Conservation (phyloP, 1,284 basidiomycete species). For the Irpex sp. region DNA sequence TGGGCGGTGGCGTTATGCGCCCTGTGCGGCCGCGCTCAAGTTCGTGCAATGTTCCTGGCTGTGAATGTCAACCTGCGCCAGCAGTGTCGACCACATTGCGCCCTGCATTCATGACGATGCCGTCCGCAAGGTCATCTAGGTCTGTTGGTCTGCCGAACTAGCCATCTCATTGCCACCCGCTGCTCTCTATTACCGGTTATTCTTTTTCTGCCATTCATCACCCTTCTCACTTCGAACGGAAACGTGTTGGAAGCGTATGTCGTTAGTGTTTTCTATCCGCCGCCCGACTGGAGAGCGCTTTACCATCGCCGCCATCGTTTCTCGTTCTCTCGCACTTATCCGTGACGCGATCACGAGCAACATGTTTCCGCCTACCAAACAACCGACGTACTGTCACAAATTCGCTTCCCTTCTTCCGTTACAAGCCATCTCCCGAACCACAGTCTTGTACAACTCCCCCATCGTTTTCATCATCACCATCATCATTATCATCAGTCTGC, state of each 20-base stretch:
- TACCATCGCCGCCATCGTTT: neutral
- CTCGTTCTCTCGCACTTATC: neutral
- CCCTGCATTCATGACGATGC: neutral
- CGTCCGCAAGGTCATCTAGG: neutral
- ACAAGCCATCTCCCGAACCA: neutral
- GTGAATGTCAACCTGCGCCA: neutral
- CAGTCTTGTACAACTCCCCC: no score
- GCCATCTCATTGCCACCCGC: neutral
- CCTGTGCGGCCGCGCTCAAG: neutral
- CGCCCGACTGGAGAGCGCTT: neutral
- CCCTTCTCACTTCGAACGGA: neutral
- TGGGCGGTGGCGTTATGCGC: neutral
- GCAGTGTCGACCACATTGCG: neutral
- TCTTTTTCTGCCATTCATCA: neutral
- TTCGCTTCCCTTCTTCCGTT: neutral
- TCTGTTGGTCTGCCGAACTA: neutral
- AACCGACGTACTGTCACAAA: neutral
- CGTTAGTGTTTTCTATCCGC: no score
- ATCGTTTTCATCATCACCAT: neutral
- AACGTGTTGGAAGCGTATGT: neutral
- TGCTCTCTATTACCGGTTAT: neutral
- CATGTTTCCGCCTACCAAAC: neutral
- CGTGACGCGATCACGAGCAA: neutral
- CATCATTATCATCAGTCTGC: neutral
- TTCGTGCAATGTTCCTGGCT: neutral